These are phyloP conservation scores for Hericium erinaceus DNA, from an alignment of 768 basidiomycete genomes.

Conservation along the genomic window DNA sequence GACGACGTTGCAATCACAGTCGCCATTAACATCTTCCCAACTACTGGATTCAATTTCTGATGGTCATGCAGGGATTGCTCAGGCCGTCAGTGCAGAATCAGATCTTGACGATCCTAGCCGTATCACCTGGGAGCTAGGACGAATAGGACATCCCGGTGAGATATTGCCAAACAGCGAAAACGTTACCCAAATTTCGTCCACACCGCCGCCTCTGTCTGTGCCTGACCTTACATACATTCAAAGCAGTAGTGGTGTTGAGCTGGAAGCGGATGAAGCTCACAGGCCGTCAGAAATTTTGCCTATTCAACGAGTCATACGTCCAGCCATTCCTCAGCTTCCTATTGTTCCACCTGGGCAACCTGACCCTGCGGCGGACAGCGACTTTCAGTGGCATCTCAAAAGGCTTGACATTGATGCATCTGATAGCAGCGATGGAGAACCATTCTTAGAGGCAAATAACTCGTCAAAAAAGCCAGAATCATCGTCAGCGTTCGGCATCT, in stretches of 20 bases:
- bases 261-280: too few species aligned
- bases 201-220: constrained; percentile 23
- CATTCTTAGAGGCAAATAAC: background rate
- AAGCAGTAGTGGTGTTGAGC: too few species aligned
- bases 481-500: background rate
- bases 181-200: constrained; percentile 57
- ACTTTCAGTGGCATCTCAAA: constrained; percentile 42
- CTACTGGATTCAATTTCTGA: constrained; percentile 22
- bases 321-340: background rate
- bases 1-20: constrained; percentile 38
- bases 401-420: constrained; percentile 51
- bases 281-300: too few species aligned
- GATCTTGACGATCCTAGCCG: constrained; percentile 29
- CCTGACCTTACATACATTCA: too few species aligned
- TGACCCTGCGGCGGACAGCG: constrained; percentile 24
- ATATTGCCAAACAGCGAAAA: constrained; percentile 28
- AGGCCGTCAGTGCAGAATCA: constrained; percentile 4
- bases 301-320: too few species aligned
- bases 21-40: constrained; percentile 47
- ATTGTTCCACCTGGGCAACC: constrained; percentile 2
- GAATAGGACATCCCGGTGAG: too few species aligned
- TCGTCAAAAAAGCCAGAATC: background rate
- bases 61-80: background rate
- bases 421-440: constrained; percentile 39
- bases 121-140: too few species aligned